A percentile compares a stretch with the other conserved stretches of the same genome.
phyloP scores from a whole-genome alignment of 345 rosid species.

The Rhodomyrtus tomentosa region DNA sequence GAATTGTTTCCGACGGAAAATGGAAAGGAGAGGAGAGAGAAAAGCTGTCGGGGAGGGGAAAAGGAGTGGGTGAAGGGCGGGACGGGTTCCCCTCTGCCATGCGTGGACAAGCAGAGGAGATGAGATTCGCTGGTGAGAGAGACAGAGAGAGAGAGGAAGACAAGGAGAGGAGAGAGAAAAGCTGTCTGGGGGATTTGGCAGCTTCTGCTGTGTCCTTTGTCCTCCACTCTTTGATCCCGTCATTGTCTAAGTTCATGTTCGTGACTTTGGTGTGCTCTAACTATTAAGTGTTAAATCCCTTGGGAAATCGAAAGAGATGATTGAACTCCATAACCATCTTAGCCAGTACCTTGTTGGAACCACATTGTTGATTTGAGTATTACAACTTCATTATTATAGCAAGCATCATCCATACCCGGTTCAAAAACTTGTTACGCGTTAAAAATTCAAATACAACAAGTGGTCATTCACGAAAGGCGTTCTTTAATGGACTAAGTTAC shows the following conservation, averaged over 20 bases:
- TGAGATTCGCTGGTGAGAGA: not conserved
- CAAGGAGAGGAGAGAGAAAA: not conserved
- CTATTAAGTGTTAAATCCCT: no score
- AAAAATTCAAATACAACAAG: not conserved
- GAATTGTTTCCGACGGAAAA: not conserved
- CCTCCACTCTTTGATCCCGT: not conserved
- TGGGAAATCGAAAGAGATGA: not conserved
- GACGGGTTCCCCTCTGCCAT: not conserved
- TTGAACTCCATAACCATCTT: not conserved
- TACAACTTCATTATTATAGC: not conserved
- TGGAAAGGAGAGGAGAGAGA: not conserved
- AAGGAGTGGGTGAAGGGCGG: not conserved
- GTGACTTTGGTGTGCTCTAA: no score
- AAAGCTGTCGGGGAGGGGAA: not conserved
- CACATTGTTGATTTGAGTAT: not conserved
- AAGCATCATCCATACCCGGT: not conserved
- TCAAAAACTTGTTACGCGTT: not conserved
- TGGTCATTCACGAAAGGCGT: not conserved
- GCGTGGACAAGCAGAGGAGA: not conserved
- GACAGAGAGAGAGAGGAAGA: slow-evolving; percentile 5
- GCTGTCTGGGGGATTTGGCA: slow-evolving; percentile 4
- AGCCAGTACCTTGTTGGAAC: not conserved
- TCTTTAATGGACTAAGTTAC: not conserved
- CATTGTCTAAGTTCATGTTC: no score
- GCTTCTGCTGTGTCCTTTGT: not conserved